Percentiles rank a stretch among this genome's conserved stretches.
These are phyloP conservation scores for Solioccasus polychromus DNA, from an alignment of 768 basidiomycete species.

Conservation along the genomic window DNA sequence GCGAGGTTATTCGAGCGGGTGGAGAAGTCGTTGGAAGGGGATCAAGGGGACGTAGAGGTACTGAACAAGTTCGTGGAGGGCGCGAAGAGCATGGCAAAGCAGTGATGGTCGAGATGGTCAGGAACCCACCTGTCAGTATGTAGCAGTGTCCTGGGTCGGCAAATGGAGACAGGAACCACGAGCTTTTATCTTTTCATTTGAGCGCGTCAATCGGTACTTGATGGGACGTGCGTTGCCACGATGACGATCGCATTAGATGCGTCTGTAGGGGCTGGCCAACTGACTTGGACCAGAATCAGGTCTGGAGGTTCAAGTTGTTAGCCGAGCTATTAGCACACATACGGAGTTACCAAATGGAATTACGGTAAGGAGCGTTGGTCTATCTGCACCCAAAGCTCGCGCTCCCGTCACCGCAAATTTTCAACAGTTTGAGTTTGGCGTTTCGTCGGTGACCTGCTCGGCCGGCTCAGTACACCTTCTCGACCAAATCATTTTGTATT, in stretches of 20 bases:
- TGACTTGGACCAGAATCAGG: too few relatives aligned
- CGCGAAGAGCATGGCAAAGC: conserved; percentile 31
- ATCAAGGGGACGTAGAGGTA: conserved; percentile 38
- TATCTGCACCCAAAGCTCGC: conserved; percentile 24
- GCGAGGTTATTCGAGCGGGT: conserved; percentile 45
- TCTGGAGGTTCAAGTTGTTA: too few relatives aligned
- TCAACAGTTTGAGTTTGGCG: conserved; percentile 19
- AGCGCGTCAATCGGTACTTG: conserved; percentile 18
- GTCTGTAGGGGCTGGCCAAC: too few relatives aligned
- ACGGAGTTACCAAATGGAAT: conserved; percentile 24
- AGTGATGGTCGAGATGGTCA: not conserved
- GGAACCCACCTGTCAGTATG: conserved; percentile 14
- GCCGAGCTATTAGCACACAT: conserved; percentile 16
- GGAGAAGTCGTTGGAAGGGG: conserved; percentile 37
- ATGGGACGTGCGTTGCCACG: conserved; percentile 11
- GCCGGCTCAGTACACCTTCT: conserved; percentile 11
- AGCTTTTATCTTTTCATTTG: conserved; percentile 24
- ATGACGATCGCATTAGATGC: too few relatives aligned
- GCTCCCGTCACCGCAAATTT: conserved; percentile 26
- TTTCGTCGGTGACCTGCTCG: conserved; percentile 9
- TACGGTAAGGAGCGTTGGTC: conserved; percentile 20
- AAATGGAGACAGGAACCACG: conserved; percentile 16
- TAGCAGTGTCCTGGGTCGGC: conserved; percentile 9
- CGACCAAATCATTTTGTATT: conserved; percentile 19
- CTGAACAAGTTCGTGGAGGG: conserved; percentile 44